Evolutionary conservation across 495 filamentous ascomycete genomes (phyloP), one percentile per base, ranked within the genome.

Genomic region (Tricharina praecox): DNA sequence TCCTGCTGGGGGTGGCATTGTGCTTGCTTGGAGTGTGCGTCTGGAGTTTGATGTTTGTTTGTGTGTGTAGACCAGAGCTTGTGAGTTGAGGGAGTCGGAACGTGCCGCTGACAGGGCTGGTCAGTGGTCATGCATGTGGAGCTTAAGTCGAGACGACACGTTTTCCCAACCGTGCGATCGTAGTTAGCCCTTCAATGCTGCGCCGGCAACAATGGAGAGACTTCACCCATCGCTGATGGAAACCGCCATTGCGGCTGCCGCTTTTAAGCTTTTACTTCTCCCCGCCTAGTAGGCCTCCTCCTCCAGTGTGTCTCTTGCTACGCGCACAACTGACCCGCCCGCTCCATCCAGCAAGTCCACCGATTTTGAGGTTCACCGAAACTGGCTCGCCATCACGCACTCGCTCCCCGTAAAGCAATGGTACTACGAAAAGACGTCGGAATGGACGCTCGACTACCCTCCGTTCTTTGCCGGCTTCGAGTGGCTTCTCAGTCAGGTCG

Each of bases 401-500:
- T 93, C 81, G 21, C 69, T 93, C 25, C 85, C 90, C 0, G 68
- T 85, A 28, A 74, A 82, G 67, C 72, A 90, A 58, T 97, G 88
- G 88, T 95, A 95, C 67, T 90, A 78, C 56, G 90, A 97, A 75
- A 81, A 84, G 70, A 92, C 86, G 2, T 96, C 90, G 8, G 81
- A 93, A 81, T 97, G 90, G 90, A 95, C 90, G 0, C 81, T 97
- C 52, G 90, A 97, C 64, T 97, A 97, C 62, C 90, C 90, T 1
- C 90, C 90, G 9, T 94, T 94, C 68, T 97, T 97, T 55, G 90
- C 90, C 39, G 85, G 77, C 53, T 95, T 96, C 65, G 90, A 96
- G 72, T 97, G 84, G 85, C 58, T 80, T 41, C 72, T 96, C 46
- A 90, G 90, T 13, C 85, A 88, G 53, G 68, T 73, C 44, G 90